Conservation (phyloP, 2,329 filamentous ascomycete species). For the Ophiostoma sp. region DNA sequence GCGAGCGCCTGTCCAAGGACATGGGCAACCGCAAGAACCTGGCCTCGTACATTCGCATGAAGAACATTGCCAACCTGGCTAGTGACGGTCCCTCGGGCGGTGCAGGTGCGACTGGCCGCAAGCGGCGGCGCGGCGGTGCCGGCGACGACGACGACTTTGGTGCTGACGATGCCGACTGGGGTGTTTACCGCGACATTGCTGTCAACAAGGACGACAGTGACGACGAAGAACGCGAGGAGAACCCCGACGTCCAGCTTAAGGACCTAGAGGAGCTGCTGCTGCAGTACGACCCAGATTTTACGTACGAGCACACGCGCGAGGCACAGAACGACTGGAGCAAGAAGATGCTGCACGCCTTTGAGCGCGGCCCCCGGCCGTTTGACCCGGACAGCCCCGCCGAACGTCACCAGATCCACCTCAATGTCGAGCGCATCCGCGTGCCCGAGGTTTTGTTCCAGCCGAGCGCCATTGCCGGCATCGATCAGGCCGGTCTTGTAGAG, state of each 20-base stretch:
- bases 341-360: conserved; percentile 83
- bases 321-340: conserved; percentile 96
- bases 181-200: conserved; percentile 87
- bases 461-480: conserved; percentile 77
- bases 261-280: conserved; percentile 81
- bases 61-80: conserved; percentile 92
- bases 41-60: conserved; percentile 96
- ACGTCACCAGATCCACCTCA: conserved; percentile 86
- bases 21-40: conserved; percentile 95
- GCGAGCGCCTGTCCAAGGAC: conserved; percentile 89
- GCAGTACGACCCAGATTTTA: conserved; percentile 82
- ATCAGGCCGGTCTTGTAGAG: conserved; percentile 91
- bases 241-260: conserved; percentile 72
- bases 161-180: conserved; percentile 97
- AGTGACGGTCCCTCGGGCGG: conserved; percentile 70
- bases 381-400: conserved; percentile 77
- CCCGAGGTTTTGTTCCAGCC: conserved; percentile 93
- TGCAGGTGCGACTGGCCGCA: conserved; percentile 36
- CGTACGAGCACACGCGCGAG: conserved; percentile 86
- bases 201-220: conserved; percentile 71
- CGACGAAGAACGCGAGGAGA: conserved; percentile 89
- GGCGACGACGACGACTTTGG: conserved; percentile 96
- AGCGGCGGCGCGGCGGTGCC: conserved; percentile 54
- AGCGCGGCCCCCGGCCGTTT: conserved; percentile 83
- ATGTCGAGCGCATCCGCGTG: conserved; percentile 92